Base-by-base conservation (phyloP, 192 early-diverging fungal species). In the Umbelopsis ramanniana region DNA sequence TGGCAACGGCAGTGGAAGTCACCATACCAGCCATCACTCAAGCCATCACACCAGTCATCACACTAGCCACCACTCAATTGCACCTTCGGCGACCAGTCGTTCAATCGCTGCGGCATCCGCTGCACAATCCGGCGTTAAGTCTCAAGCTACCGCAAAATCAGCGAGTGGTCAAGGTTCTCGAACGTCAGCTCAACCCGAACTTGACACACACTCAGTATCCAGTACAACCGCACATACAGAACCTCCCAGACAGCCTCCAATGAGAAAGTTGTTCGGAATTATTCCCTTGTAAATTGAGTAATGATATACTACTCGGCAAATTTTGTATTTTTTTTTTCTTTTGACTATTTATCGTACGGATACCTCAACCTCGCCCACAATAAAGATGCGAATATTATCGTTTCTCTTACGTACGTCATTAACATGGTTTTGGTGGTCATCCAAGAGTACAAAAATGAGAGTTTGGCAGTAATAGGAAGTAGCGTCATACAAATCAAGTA, bases 211-310 rank as follows among this genome's bases (percentile, higher is more conserved):
- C 5, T 37, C 57, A 63, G 26, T 26, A 22, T 54, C 53, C 5
- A 63, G 29, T 38, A 19, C 33, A 26, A 37, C 57, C 57, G 35
- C 26, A 35, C 57, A 35, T 8, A 17, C 57, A 37, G 57, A 63
- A 6, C 57, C 23, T 22, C 11, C 48, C n/a, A 50, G 15, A 10
- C 48, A 26, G 2, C 29, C 57, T 19, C 33, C 57, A 15, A 17
- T 17, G 14, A 29, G 33, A n/a, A 63, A 63, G 26, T 37, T 63
- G 19, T 63, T 63, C 35, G 57, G 57, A 63, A 14, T 63, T 26
- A 63, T 63, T 63, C 57, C 57, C 23, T 37, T 63, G 57, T 63
- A 63, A 29, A 63, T 63, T 63, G 57, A 63, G 26, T 29, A 15
- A 63, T 63, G 57, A 17, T 4, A 43, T 19, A 11, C 26, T 22